Evolutionary conservation across 2,329 filamentous ascomycete species (phyloP), one percentile per base, ranked within the genome.

Genomic region (Xylaria sp.): DNA sequence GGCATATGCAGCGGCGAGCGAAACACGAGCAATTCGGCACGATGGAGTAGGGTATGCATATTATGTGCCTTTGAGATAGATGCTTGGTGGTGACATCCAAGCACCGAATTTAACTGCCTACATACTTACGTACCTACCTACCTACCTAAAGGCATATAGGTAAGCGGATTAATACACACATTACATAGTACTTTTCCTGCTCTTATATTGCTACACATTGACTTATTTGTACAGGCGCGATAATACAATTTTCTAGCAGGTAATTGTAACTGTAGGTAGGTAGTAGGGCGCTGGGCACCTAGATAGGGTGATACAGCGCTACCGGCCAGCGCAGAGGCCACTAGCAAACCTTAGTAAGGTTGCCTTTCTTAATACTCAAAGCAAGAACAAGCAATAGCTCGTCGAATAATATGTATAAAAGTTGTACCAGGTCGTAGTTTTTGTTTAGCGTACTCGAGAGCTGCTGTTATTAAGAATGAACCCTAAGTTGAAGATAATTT

Each of bases 341-440:
- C n/a, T n/a, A n/a, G n/a, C n/a, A n/a, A n/a, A n/a, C n/a, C 12
- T 25, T 18, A 10, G 5, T 52, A 5, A 63, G 30, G n/a, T 23
- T 66, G 5, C 64, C 64, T 9, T 15, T 45, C 15, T 25, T 43
- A 30, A 63, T 52, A 15, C 41, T 58, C 4, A 58, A n/a, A 20
- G 52, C 52, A 10, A 46, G 52, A 10, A n/a, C 28, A n/a, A 63
- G 4, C 8, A 58, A 13, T 10, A 34, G 15, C 12, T 18, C 28
- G 4, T 63, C 32, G n/a, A 66, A 10, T 1, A 20, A 8, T n/a
- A 45, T 8, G 13, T 36, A 1, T 3, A 28, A 25, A 43, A 52
- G 28, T 25, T 18, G 15, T 23, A n/a, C 18, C n/a, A 8, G 18
- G n/a, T 3, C 4, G 1, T 5, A 3, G 2, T 25, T 6, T 41